Base-by-base conservation (phyloP, 352 stramenopile species). In the Phytophthora pisi region DNA sequence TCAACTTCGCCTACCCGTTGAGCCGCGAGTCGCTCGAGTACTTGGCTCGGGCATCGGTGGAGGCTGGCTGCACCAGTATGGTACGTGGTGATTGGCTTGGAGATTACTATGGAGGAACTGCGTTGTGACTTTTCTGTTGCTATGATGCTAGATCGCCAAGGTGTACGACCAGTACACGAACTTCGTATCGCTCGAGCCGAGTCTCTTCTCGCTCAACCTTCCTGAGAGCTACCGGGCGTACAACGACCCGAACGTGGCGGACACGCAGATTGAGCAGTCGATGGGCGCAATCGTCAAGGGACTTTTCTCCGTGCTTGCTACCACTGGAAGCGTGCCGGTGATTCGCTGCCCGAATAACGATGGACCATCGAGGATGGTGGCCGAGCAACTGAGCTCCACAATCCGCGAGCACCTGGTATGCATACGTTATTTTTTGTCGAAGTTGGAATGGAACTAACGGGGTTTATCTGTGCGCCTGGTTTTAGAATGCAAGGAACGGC, bases 81-180 rank as follows among this genome's bases (percentile, higher is more conserved):
- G 84, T 92, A 61, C 40, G 40, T 47, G 69, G 47, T 24, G 15
- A 26, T 4, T 51, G 20, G 11, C 8, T 16, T 20, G 5, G 28
- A 6, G 13, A 15, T 6, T 16, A 30, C 18, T 47, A 7, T 24
- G 20, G 34, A 54, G 40, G 16, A 10, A 10, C 49, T 31, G 34
- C 15, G 26, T 51, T 7, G 23, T 56, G 26, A 57, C 24, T 11
- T 57, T 50, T 43, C 5, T 52, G 38, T 53, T 54, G 16, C 52
- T 50, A 34, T 66, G 15, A 11, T 69, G n/a, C 52, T 31, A 88
- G 64, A 96, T 99, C 74, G 89, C 93, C 49, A 98, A 97, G 64
- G 88, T 99, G 8, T 98, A 93, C 68, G 98, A 99, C 77, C 92
- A 99, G 78, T 98, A 98, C 78, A 88, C 98, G 13, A 97, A 99